phyloP scores from a whole-genome alignment of 2,329 filamentous ascomycete species.

The Bipolaris bicolor region DNA sequence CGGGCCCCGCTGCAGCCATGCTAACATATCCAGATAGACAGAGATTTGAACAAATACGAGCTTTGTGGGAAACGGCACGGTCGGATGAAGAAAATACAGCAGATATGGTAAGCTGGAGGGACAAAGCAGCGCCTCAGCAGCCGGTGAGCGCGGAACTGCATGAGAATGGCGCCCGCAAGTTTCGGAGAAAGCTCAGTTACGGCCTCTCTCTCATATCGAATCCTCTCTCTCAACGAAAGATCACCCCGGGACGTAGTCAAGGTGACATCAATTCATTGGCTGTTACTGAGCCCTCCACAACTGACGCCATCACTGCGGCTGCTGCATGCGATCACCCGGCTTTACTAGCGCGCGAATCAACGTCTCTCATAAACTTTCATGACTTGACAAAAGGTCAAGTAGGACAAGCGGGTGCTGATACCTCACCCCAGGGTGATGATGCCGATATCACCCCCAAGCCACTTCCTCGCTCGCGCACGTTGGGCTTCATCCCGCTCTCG shows the following conservation, averaged over 20 bases:
- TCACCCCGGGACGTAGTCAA: conserved; percentile 21
- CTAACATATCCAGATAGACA: conserved; percentile 43
- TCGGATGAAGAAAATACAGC: conserved; percentile 10
- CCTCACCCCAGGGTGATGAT: conserved; percentile 7
- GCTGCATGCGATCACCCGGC: conserved; percentile 13
- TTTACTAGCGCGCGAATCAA: conserved; percentile 16
- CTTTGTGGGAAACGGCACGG: conserved; percentile 42
- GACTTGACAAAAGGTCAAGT: neutral
- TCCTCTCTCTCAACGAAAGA: conserved; percentile 41
- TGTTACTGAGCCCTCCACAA: conserved; percentile 14
- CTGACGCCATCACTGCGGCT: conserved; percentile 9
- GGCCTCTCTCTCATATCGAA: conserved; percentile 43
- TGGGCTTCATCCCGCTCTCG: conserved; percentile 43
- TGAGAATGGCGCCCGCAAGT: conserved; percentile 28
- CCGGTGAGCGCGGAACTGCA: conserved; percentile 12
- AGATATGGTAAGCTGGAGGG: conserved; percentile 39
- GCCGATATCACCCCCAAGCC: conserved; percentile 25
- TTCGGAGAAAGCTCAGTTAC: conserved; percentile 44
- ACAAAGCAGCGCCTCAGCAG: conserved; percentile 25
- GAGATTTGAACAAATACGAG: conserved; percentile 42
- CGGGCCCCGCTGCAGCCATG: conserved; percentile 35
- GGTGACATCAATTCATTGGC: conserved; percentile 17
- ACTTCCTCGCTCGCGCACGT: conserved; percentile 38
- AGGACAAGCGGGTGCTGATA: neutral
- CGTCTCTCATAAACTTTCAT: conserved; percentile 1